These are phyloP conservation scores for Chalaropsis ovoidea DNA, from an alignment of 2,329 filamentous ascomycete species.

Conservation along the genomic window DNA sequence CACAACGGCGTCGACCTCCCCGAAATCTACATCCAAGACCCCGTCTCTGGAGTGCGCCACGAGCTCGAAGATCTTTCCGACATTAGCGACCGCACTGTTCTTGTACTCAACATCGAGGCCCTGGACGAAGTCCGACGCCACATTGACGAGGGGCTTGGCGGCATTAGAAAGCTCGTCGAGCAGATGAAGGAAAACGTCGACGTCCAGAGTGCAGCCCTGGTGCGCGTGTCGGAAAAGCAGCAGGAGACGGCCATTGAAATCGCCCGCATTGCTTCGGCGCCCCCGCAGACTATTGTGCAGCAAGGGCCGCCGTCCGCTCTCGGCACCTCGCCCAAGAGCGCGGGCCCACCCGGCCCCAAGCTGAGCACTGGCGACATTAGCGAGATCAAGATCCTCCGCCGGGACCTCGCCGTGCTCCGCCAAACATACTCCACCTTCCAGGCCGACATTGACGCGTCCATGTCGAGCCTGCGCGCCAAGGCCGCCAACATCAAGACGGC, in stretches of 20 bases:
- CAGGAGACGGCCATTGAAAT: conserved; percentile 83
- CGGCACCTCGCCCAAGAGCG: conserved; percentile 34
- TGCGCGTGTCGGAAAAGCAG: conserved; percentile 81
- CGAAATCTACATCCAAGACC: conserved; percentile 96
- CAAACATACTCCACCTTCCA: conserved; percentile 91
- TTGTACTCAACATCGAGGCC: conserved; percentile 88
- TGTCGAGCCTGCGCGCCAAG: conserved; percentile 72
- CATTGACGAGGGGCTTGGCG: conserved; percentile 81
- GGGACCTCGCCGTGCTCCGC: conserved; percentile 80
- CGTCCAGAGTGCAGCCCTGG: conserved; percentile 70
- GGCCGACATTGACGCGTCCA: conserved; percentile 76
- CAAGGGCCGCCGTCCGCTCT: conserved; percentile 26
- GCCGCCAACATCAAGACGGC: conserved; percentile 69
- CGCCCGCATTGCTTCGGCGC: conserved; percentile 46
- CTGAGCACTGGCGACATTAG: conserved; percentile 53
- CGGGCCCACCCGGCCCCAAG: conserved; percentile 35
- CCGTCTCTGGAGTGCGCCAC: conserved; percentile 89
- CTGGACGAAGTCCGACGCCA: conserved; percentile 94
- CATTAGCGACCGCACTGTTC: conserved; percentile 85
- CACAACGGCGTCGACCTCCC: conserved; percentile 85
- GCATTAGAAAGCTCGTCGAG: conserved; percentile 72
- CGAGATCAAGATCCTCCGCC: conserved; percentile 71
- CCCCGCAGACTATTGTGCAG: conserved; percentile 33
- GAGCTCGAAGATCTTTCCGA: conserved; percentile 88
- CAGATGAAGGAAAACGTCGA: conserved; percentile 74